Evolutionary conservation across 768 basidiomycete species (phyloP), one percentile per base, ranked within the genome.

Genomic region (Suillus tomentosus): DNA sequence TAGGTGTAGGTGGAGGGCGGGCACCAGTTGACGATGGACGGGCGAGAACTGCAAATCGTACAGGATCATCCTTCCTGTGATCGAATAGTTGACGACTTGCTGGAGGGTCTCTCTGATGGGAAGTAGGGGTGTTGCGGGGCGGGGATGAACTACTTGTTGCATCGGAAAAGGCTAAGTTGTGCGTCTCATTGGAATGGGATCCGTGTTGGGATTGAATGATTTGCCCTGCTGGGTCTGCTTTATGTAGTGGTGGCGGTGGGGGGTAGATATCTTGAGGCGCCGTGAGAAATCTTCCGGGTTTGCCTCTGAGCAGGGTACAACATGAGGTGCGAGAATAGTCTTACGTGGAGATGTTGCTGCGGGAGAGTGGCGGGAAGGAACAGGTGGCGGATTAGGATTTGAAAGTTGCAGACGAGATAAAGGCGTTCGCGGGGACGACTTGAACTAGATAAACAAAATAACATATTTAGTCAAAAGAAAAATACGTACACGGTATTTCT

Each of bases 41-140:
- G 5, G 85, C 79, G 42, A 87, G 82, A 43, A 87, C 84, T 45
- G 57, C 57, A 76, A 99, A 99, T 14, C 90, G 85, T 37, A 95
- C 85, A 0, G 97, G 94, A 74, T 99, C 94, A 74, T 99, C 92
- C 70, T 93, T 88, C 45, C 92, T 84, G 64, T 92, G 93, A 72
- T 99, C 94, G 64, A 95, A 96, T 0, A 97, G 84, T 65, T 90
- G 91, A 9, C 80, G 78, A 51, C 76, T 74, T 6, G 72, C 15
- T 68, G 54, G 75, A 34, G 61, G 64, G 62, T 62, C 72, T 48
- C 87, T 78, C 7, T 76, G 65, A 9, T 82, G 74, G 4, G 81
- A 67, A 11, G 75, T 72, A 10, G 75, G 67, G 39, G 76, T 57
- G 31, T 63, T 66, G 43, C 73, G 69, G n/a, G 75, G 75, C 34